Evolutionary conservation across 805 yeast species (phyloP), one percentile per base, ranked within the genome.

Genomic region (Ogataea polymorpha): DNA sequence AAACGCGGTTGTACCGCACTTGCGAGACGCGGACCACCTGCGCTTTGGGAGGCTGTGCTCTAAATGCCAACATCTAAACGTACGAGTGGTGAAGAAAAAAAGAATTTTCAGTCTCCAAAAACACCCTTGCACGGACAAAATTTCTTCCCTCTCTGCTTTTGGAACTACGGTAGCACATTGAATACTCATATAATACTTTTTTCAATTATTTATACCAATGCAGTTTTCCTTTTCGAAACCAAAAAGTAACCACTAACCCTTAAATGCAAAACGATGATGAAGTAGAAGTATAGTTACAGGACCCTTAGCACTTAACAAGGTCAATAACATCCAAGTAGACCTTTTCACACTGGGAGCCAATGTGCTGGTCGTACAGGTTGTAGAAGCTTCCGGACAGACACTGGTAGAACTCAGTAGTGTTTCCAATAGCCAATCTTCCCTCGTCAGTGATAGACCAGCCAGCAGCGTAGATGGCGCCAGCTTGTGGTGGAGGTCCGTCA

Each of bases 401-500:
- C 61, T 73, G 74, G 71, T 70, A 74, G 71, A 75, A 75, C 21
- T 61, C 62, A 39, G 72, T 67, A 41, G 57, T 61, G 61, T 66
- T 61, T 59, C 80, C 80, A 53, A 75, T 62, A 35, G 78, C 78
- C 58, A 75, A 71, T 59, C 63, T 64, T 39, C 68, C 74, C 33
- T 67, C 74, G 35, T 61, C 58, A 40, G 71, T 61, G 46, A 72
- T 63, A 33, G 77, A 66, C 77, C 77, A 71, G 44, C 77, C 76
- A 43, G 72, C 75, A 52, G 77, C 77, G 53, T 71, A 68, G 40
- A 70, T 70, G 32, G 77, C 68, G 62, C 77, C 77, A 37, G 75
- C 81, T 65, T 77, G 82, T 49, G 81, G 81, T 62, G 80, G 80
- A 42, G 80, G 80, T 56, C 81, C 81, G 57, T 77, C 82, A 54